Base-by-base conservation (phyloP, 257 asterid genomes). In the Fraxinus pennsylvanica region DNA sequence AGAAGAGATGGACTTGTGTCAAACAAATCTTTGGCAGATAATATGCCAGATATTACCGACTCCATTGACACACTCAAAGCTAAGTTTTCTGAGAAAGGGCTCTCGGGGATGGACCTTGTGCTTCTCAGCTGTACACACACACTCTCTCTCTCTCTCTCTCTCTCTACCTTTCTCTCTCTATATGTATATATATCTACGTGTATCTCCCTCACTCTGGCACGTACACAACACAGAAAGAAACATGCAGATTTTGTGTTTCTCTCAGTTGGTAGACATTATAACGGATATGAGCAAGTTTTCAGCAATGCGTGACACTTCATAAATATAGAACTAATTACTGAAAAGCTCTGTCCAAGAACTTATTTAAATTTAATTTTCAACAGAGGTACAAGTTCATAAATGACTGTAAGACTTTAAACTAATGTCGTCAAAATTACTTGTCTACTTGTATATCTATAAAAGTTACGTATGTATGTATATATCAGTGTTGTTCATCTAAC, bases 21-120 rank as follows among this genome's bases (percentile, higher is more conserved):
- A 38, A 80, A 92, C 71, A 5, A 72, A 3, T 45, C 78, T 0
- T 39, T 79, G 74, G 97, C 96, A 1, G 88, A 29, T 38, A 33
- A 79, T 43, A 86, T 92, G 97, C 97, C 97, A 33, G 97, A 92
- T 61, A 90, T 90, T 71, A 50, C 33, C 2, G 97, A 92, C 74
- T 83, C 91, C 6, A 72, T 92, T 82, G 87, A 82, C 52, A 73
- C 25, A 10, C 87, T 92, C 47, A 90, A 90, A 79, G 71, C 82
- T 47, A 91, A 88, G 82, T 92, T 92, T 76, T 59, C 67, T 4
- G 80, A 85, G 68, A 91, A 92, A 76, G 97, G 96, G 3, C 91
- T 92, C 50, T 41, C 87, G 0, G 86, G 77, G 0, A 85, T 85
- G 79, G 97, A 92, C 83, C 96, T 92, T 35, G 96, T 87, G 9